Conservation (phyloP, 352 stramenopile genomes). For the Pythium grandisporangium region DNA sequence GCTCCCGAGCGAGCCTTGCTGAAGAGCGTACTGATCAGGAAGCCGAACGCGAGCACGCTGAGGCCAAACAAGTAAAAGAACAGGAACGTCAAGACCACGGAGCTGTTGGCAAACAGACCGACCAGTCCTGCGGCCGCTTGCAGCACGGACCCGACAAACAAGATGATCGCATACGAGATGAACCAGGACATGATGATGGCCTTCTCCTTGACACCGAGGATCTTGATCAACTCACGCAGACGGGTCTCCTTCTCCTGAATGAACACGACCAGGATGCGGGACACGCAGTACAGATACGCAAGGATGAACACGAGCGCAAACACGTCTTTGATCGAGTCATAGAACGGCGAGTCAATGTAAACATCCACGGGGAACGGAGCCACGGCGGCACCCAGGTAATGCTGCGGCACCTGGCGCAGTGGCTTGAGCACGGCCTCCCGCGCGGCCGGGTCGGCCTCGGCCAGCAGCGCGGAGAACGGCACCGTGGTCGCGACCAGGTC, state of each 20-base stretch:
- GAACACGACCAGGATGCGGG: slow-evolving; percentile 75
- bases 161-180: slow-evolving; percentile 79
- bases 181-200: slow-evolving; percentile 61
- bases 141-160: slow-evolving; percentile 53
- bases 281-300: slow-evolving; percentile 87
- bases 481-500: neutral
- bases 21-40: slow-evolving; percentile 81
- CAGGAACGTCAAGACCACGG: slow-evolving; percentile 32
- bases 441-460: neutral
- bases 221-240: slow-evolving; percentile 90
- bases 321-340: slow-evolving; percentile 51
- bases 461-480: slow-evolving; percentile 13
- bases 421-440: slow-evolving; percentile 29
- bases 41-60: slow-evolving; percentile 47
- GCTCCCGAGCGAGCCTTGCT: slow-evolving; percentile 53
- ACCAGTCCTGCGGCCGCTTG: slow-evolving; percentile 40
- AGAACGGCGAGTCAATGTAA: slow-evolving; percentile 63
- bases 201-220: slow-evolving; percentile 85
- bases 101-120: slow-evolving; percentile 46
- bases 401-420: slow-evolving; percentile 48
- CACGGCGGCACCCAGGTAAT: slow-evolving; percentile 30
- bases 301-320: slow-evolving; percentile 89
- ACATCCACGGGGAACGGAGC: slow-evolving; percentile 44
- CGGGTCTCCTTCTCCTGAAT: slow-evolving; percentile 91
- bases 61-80: slow-evolving; percentile 75